Base-by-base conservation (phyloP, 768 basidiomycete genomes). In the Pholiota molesta region DNA sequence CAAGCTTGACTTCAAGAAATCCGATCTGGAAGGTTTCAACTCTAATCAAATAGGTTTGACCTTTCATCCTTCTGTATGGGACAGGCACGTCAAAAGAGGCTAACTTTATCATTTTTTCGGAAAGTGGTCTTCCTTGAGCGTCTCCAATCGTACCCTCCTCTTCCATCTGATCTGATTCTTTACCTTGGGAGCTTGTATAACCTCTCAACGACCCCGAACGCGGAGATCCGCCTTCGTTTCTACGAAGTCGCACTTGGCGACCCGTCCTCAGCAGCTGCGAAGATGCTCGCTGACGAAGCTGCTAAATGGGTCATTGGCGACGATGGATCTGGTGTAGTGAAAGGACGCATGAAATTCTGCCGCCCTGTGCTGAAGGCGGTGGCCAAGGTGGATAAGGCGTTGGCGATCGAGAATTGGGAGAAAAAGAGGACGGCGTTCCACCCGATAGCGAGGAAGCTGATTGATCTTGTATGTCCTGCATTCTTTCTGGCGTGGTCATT, bases 311-410 rank as follows among this genome's bases (percentile, higher is more conserved):
- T 92, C 21, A 82, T 86, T 14, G 91, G 88, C 2, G 75, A 78
- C 44, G 87, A 87, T 65, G 86, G 79, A 26, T 81, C 80, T 26
- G 86, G 83, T 0, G 75, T 84, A 28, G 76, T 94, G 59, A 89
- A 91, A 68, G 92, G 92, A 11, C 80, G 92, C 35, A 93, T 93
- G 91, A 93, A 94, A 71, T 92, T 92, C 77, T 93, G 92, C 73
- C 75, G 92, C 52, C 88, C 90, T 0, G 75, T 85, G 5, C 86
- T 93, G 69, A 75, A 84, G 37, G 83, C 77, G 0, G 81, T 86
- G 19, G 73, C 70, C 31, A 79, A 80, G 61, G 87, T 87, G 21
- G 78, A 93, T 67, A 68, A 71, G 52, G 67, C 69, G 37, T 73
- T 91, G 29, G 89, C 92, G 2, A 71, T 79, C 51, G 66, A 75